Percentiles rank a stretch among this genome's conserved stretches.
These are phyloP conservation scores for Noccaea bulbosa DNA, from an alignment of 345 rosid species.

Conservation along the genomic window DNA sequence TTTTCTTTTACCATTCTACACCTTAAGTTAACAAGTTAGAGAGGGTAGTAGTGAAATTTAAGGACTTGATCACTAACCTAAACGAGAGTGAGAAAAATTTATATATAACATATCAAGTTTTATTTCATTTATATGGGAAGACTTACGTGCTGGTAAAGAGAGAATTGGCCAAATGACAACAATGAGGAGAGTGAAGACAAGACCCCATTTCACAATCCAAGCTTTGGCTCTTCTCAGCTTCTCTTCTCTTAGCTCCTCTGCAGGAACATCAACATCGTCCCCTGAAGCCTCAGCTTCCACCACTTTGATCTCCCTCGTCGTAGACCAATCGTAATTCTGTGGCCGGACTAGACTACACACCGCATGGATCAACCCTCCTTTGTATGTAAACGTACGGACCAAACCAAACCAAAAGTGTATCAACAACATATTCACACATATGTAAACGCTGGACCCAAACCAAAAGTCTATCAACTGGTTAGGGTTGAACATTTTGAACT, in stretches of 20 bases:
- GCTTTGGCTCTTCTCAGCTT: constrained; percentile 66
- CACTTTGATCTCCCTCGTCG: constrained; percentile 76
- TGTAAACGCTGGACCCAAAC: constrained; percentile 3
- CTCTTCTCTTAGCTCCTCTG: constrained; percentile 77
- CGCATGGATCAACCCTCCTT: constrained; percentile 74
- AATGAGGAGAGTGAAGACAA: constrained; percentile 71
- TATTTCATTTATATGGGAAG: background rate
- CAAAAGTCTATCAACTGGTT: background rate
- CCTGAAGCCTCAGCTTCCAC: constrained; percentile 62
- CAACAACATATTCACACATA: background rate
- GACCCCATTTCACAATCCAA: constrained; percentile 91
- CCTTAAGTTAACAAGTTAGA: too few relatives aligned
- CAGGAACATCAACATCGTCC: constrained; percentile 48
- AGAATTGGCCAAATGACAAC: constrained; percentile 80
- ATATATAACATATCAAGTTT: too few relatives aligned
- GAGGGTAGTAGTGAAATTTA: too few relatives aligned
- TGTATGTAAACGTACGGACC: background rate
- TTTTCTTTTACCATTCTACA: too few relatives aligned
- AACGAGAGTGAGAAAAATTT: too few relatives aligned
- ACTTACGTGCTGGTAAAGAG: constrained; percentile 77
- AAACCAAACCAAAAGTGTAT: constrained; percentile 13
- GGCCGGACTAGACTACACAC: constrained; percentile 67
- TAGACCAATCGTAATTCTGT: constrained; percentile 82
- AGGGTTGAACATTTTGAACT: background rate
- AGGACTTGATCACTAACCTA: too few relatives aligned